phyloP scores from a whole-genome alignment of 2,329 filamentous ascomycete genomes.

The Biscogniauxia sp. region DNA sequence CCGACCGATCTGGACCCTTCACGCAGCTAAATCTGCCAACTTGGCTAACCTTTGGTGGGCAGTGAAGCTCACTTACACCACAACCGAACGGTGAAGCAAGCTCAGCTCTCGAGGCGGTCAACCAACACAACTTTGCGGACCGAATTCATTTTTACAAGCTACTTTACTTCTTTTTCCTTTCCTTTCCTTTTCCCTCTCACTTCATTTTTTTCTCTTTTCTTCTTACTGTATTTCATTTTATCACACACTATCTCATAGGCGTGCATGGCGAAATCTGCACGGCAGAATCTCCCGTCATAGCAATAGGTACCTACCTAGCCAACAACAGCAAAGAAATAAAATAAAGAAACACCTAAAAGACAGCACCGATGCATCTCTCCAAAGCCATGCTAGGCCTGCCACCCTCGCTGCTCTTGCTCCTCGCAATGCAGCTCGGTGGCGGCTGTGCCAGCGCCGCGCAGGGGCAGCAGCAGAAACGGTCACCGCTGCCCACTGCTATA shows the following conservation, averaged over 20 bases:
- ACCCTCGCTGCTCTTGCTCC: constrained; percentile 45
- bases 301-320: no score
- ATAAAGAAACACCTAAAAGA: neutral
- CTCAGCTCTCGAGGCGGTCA: neutral
- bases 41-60: no score
- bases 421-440: constrained; percentile 38
- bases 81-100: neutral
- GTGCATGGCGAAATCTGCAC: no score
- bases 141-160: neutral
- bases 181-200: neutral
- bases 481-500: constrained; percentile 55
- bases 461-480: neutral
- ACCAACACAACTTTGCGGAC: neutral
- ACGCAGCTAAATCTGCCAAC: no score
- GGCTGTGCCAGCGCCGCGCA: constrained; percentile 20
- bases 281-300: no score
- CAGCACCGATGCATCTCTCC: constrained; percentile 38
- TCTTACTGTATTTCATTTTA: neutral
- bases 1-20: neutral
- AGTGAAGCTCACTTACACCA: no score
- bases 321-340: neutral
- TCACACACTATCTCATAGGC: no score
- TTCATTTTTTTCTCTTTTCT: neutral
- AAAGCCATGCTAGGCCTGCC: constrained; percentile 39
- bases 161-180: neutral